Evolutionary conservation across 2,329 filamentous ascomycete genomes (phyloP), one percentile per base, ranked within the genome.

Genomic region (Xylaria sp.): DNA sequence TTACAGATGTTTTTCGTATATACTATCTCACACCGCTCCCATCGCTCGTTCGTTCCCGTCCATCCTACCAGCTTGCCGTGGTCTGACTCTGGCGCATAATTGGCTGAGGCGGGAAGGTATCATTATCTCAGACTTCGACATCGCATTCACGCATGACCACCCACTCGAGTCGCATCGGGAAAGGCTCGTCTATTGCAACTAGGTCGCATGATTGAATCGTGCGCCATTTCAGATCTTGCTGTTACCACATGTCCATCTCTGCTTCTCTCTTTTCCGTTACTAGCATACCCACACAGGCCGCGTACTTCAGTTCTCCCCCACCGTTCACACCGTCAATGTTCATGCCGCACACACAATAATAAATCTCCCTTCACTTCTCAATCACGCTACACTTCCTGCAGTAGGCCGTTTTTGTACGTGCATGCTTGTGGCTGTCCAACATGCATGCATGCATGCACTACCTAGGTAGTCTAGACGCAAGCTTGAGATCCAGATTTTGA

Each of bases 61-160:
- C 46, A 34, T 44, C 52, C 48, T 66, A 37, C 25, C 52, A 10
- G 2, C 52, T 6, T 46, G 28, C 59, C 41, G 20, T 57, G 59
- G 25, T 48, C 37, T 34, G 37, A 41, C 51, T 37, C 23, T 39
- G 8, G 8, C 8, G 15, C n/a, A 41, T 62, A 37, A 63, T 69
- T 65, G 61, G 62, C 41, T 39, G 63, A 20, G 54, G 15, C 23
- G 46, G 59, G 7, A 41, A 28, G 44, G 56, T 37, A 63, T 58
- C 23, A 13, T 37, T 37, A 46, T 68, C 54, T 51, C 59, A 52
- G 41, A 39, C 51, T 48, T 66, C 50, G 44, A 64, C 59, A 52
- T 69, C 56, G 57, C 58, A 64, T 65, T 44, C 41, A 59, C 69
- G 60, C 68, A 70, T 58, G 46, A 58, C 46, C 52, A 68, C 61